These are phyloP conservation scores for Yarrowia sp. DNA, from an alignment of 805 yeast species.

Conservation along the genomic window DNA sequence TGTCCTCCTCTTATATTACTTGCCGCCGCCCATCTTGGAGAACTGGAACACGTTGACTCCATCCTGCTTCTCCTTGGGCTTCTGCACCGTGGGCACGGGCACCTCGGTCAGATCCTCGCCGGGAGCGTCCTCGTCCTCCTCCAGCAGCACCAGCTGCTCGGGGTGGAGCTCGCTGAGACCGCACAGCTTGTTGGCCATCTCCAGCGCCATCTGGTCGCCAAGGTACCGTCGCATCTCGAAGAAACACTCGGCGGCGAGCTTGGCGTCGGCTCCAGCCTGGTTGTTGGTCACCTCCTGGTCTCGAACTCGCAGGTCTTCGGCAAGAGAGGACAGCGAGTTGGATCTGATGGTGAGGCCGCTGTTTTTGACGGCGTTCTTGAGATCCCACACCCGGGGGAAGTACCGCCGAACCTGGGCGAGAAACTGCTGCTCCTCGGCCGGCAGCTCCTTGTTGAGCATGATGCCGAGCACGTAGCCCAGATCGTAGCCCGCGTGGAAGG, in stretches of 20 bases:
- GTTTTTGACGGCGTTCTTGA: constrained; percentile 60
- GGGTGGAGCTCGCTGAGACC: constrained; percentile 50
- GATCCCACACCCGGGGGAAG: constrained; percentile 84
- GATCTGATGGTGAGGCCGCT: constrained; percentile 47
- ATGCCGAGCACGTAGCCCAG: constrained; percentile 85
- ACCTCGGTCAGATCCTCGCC: constrained; percentile 37
- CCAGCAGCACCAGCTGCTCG: constrained; percentile 31
- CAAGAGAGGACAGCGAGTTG: constrained; percentile 51
- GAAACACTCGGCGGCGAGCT: constrained; percentile 54
- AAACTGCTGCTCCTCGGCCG: constrained; percentile 80
- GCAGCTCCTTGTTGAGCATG: constrained; percentile 77
- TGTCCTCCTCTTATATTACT: constrained; percentile 23
- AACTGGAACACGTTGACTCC: constrained; percentile 45
- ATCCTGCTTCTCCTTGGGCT: constrained; percentile 36
- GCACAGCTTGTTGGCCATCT: constrained; percentile 50
- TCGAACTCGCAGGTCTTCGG: constrained; percentile 54
- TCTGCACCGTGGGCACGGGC: constrained; percentile 39
- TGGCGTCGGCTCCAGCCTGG: constrained; percentile 56
- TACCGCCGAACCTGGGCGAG: constrained; percentile 70
- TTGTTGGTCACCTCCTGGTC: constrained; percentile 33
- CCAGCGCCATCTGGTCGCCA: constrained; percentile 48
- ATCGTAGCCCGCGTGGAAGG: constrained; percentile 94
- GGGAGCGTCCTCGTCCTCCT: constrained; percentile 26
- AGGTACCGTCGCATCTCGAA: constrained; percentile 52
- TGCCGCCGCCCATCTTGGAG: constrained; percentile 48